Percentiles rank a stretch among this genome's conserved stretches.
phyloP scores from a whole-genome alignment of 2,329 filamentous ascomycete species.

The Aspergillus jensenii region DNA sequence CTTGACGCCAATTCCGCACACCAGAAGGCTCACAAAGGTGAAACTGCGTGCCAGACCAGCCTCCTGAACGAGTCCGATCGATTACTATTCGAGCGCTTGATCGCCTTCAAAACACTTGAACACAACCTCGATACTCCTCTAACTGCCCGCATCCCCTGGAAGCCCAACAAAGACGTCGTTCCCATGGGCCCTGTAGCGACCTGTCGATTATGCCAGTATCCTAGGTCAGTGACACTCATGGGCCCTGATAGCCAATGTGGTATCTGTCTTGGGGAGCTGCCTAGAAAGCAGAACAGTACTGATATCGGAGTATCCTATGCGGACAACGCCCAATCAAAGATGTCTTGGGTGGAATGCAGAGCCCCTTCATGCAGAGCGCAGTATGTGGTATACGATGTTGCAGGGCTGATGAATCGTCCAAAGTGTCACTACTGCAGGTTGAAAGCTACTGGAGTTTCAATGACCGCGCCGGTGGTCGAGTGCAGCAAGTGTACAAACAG shows the following conservation, averaged over 20 bases:
- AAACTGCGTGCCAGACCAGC: not conserved
- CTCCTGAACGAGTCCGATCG: not conserved
- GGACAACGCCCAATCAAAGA: not conserved
- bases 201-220: slow-evolving; percentile 46
- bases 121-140: slow-evolving; percentile 48
- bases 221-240: slow-evolving; percentile 55
- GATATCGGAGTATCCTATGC: not conserved
- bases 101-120: slow-evolving; percentile 50
- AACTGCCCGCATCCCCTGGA: slow-evolving; percentile 47
- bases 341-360: slow-evolving; percentile 51
- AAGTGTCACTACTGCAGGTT: slow-evolving; percentile 53
- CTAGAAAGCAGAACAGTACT: not conserved
- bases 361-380: slow-evolving; percentile 47
- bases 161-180: slow-evolving; percentile 45
- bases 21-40: slow-evolving; percentile 13
- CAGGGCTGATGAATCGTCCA: slow-evolving; percentile 41
- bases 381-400: slow-evolving; percentile 51
- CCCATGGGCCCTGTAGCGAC: slow-evolving; percentile 45
- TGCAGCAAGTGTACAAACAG: slow-evolving; percentile 48
- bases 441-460: too few relatives aligned
- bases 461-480: slow-evolving; percentile 43
- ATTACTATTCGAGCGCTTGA: slow-evolving; percentile 45
- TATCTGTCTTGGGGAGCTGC: slow-evolving; percentile 34
- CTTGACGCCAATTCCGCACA: slow-evolving; percentile 48
- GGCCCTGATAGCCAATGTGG: slow-evolving; percentile 41